Conservation (phyloP, 169 alveolate species). For the Perkinsus olseni region DNA sequence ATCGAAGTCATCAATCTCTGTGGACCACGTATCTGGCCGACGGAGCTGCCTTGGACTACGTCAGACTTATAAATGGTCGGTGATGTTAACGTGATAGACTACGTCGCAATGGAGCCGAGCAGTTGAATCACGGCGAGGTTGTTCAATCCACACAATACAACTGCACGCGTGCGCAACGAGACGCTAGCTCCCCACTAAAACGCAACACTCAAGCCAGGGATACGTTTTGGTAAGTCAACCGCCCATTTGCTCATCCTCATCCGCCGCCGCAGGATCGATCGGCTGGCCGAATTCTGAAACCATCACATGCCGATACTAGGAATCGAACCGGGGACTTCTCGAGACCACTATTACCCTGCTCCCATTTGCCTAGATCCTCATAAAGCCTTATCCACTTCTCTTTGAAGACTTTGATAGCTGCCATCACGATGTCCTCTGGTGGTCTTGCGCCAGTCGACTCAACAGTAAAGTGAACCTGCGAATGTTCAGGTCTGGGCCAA, state of each 20-base stretch:
- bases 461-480: constrained; percentile 52
- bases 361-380: not conserved
- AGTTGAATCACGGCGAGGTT: not conserved
- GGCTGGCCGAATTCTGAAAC: not conserved
- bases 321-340: not conserved
- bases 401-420: constrained; percentile 42
- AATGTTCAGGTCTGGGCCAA: no score
- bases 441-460: constrained; percentile 67
- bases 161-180: not conserved
- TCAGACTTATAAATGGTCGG: not conserved
- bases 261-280: not conserved
- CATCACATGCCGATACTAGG: not conserved
- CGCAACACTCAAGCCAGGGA: not conserved
- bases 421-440: constrained; percentile 57
- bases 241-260: not conserved
- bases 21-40: not conserved
- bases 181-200: not conserved
- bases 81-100: not conserved
- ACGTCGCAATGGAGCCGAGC: not conserved
- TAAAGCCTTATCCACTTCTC: constrained; percentile 12
- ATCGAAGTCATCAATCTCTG: not conserved
- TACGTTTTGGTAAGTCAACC: not conserved
- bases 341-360: not conserved
- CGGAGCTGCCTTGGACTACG: not conserved
- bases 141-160: not conserved